Evolutionary conservation across 2,329 filamentous ascomycete species (phyloP), one percentile per base, ranked within the genome.

Genomic region (Xylariaceae sp.): DNA sequence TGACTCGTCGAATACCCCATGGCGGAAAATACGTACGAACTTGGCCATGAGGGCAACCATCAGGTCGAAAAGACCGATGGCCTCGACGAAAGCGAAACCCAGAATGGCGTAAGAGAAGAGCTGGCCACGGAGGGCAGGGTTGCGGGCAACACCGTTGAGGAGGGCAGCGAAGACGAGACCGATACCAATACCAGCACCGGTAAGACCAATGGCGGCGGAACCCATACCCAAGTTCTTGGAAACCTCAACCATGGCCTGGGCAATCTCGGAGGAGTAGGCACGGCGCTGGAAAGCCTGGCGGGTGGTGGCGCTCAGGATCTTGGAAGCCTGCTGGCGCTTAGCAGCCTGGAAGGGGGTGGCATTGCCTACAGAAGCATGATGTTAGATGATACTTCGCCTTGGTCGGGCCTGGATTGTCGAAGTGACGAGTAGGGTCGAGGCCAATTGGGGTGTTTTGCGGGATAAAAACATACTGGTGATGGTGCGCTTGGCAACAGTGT

Each of bases 41-140:
- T 92, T 92, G 88, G 88, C 89, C 88, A 92, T 92, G 83, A 92
- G 89, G 82, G 88, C 88, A 90, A 92, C 85, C 88, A 92, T 92
- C 75, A 90, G 87, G 75, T 90, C 88, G 87, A 90, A 90, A 75
- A 90, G 86, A 88, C 88, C 88, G 73, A 90, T 91, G 81, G 90
- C 90, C 79, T 94, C 90, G 79, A 92, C 90, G 88, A 94, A 94
- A 77, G 90, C 90, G 83, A 94, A 94, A 83, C 90, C 90, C 76
- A 94, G 83, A 89, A 94, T 93, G 85, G 90, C 90, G 82, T 94
- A 93, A 71, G 89, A 90, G 89, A 94, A 96, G 75, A 96, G 90
- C 86, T 95, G 91, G 78, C 90, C 90, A 82, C 90, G 88, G 82
- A 95, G 89, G 76, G 88, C 89, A 75, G 90, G 90, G 89, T 96